These are phyloP conservation scores for Orbilia javanica DNA, from an alignment of 2,329 filamentous ascomycete genomes.

Conservation along the genomic window DNA sequence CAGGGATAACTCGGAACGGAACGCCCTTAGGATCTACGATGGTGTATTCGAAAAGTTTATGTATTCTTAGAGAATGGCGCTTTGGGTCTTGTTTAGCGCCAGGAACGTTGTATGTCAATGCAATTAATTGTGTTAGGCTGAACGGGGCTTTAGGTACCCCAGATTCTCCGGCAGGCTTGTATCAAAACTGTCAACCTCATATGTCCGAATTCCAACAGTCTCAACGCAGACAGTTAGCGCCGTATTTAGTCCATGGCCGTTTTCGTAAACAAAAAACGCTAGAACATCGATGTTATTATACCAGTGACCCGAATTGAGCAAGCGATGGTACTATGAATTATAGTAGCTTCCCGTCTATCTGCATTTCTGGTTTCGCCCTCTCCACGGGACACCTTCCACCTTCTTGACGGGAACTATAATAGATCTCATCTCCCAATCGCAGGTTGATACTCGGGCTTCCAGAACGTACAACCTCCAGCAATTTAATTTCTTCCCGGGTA, in stretches of 20 bases:
- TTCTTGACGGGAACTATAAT: slow-evolving; percentile 2
- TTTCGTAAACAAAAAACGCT: slow-evolving; percentile 16
- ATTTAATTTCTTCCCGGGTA: background rate
- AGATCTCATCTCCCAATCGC: background rate
- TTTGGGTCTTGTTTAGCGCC: slow-evolving; percentile 10
- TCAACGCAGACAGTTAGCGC: slow-evolving; percentile 23
- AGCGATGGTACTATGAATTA: background rate
- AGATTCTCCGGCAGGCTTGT: slow-evolving; percentile 14
- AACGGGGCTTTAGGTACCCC: slow-evolving; percentile 22
- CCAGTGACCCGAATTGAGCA: background rate
- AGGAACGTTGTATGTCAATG: slow-evolving; percentile 20
- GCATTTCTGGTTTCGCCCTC: background rate
- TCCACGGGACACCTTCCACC: background rate
- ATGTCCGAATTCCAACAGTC: slow-evolving; percentile 16
- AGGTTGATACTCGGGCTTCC: background rate
- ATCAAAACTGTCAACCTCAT: slow-evolving; percentile 10
- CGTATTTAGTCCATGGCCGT: background rate
- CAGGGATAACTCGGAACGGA: slow-evolving; percentile 34
- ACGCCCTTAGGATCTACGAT: slow-evolving; percentile 8
- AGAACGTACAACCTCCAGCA: slow-evolving; percentile 5
- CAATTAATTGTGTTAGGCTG: slow-evolving; percentile 2
- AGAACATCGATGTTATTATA: background rate
- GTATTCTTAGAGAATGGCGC: slow-evolving; percentile 11
- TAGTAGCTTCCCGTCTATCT: background rate
- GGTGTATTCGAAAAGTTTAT: background rate